Percentiles rank a stretch among this genome's conserved stretches.
Evolutionary conservation across 2,329 filamentous ascomycete genomes (phyloP).

Genomic region (Sphaceloma murrayae): DNA sequence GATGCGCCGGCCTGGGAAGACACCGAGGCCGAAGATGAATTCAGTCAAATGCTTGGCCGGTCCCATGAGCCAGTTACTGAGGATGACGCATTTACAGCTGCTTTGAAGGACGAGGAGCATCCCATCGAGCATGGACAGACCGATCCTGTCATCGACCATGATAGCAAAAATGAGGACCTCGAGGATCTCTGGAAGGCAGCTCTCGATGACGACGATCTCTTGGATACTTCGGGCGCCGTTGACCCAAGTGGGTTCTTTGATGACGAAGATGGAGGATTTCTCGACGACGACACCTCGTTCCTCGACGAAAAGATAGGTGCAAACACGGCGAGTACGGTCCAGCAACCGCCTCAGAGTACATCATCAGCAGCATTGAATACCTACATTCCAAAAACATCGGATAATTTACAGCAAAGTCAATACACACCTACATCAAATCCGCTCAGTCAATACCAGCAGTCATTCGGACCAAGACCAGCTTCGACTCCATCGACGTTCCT

Average conservation of each 20-base stretch:
- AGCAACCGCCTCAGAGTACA: neutral
- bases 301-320: no score
- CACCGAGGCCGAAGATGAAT: no score
- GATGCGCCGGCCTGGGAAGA: no score
- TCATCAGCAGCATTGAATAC: neutral
- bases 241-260: conserved; percentile 61
- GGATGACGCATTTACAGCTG: conserved; percentile 3
- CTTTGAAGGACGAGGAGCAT: neutral
- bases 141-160: conserved; percentile 5
- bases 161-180: conserved; percentile 48
- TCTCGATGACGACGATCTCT: conserved; percentile 55
- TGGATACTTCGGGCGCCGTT: conserved; percentile 34
- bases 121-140: neutral
- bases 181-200: conserved; percentile 77
- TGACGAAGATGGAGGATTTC: conserved; percentile 66
- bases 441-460: conserved; percentile 8
- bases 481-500: conserved; percentile 13
- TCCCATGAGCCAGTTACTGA: no score
- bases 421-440: neutral
- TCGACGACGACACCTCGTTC: no score
- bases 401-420: conserved; percentile 1
- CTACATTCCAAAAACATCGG: neutral
- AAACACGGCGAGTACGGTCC: no score
- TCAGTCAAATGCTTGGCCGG: no score
- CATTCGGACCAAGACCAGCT: conserved; percentile 8